These are phyloP conservation scores for Chaetomium sp. DNA, from an alignment of 2,329 filamentous ascomycete genomes.

Conservation along the genomic window DNA sequence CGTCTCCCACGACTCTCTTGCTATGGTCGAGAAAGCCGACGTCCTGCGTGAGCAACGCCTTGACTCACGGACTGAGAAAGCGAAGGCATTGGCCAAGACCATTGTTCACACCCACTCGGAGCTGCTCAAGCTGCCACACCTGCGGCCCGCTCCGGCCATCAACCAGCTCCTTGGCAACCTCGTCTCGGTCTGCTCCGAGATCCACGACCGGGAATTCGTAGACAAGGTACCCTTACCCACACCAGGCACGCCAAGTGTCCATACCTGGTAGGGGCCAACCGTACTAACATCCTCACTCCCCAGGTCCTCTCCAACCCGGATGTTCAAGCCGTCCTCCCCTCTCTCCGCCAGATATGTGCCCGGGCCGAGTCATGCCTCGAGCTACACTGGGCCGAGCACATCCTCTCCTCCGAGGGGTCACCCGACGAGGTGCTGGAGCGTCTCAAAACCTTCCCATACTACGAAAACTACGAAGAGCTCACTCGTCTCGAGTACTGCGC, in stretches of 20 bases:
- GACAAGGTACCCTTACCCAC: constrained; percentile 11
- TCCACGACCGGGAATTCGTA: constrained; percentile 17
- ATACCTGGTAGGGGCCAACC: too few relatives aligned
- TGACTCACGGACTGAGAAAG: constrained; percentile 10
- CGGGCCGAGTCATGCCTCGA: constrained; percentile 41
- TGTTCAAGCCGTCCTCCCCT: constrained; percentile 29
- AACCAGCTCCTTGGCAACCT: constrained; percentile 21
- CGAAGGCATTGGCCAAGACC: constrained; percentile 10
- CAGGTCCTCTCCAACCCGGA: constrained; percentile 31
- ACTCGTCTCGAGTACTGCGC: constrained; percentile 40
- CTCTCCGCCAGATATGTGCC: constrained; percentile 37
- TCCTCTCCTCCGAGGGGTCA: constrained; percentile 21
- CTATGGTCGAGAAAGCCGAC: constrained; percentile 21
- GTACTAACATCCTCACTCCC: not conserved
- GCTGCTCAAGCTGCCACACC: constrained; percentile 15
- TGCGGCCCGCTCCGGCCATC: constrained; percentile 15
- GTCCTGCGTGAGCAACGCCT: constrained; percentile 10
- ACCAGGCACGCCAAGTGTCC: not conserved
- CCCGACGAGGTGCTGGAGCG: constrained; percentile 19
- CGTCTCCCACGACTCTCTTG: constrained; percentile 16
- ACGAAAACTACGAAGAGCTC: constrained; percentile 43
- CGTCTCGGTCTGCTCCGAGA: constrained; percentile 20
- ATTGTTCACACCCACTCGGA: constrained; percentile 18
- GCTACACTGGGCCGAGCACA: constrained; percentile 35
- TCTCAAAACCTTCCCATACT: constrained; percentile 41